phyloP scores from a whole-genome alignment of 2,329 filamentous ascomycete genomes.

The Pseudocercospora vitis region DNA sequence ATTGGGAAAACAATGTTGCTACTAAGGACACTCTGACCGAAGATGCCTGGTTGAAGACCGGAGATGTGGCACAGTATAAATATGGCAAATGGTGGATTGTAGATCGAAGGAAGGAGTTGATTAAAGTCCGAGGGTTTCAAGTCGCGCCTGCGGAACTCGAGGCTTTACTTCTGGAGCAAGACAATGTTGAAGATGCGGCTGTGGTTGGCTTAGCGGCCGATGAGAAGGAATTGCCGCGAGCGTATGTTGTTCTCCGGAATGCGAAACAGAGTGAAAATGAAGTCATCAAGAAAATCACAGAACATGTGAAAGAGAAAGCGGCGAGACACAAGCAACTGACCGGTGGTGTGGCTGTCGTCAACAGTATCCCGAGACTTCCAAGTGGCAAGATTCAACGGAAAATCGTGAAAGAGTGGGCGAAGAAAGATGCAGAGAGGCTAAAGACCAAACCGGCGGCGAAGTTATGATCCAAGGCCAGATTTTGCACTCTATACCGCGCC shows the following conservation, averaged over 20 bases:
- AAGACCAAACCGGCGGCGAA: background rate
- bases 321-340: conserved; percentile 16
- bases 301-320: conserved; percentile 11
- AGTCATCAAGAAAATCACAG: conserved; percentile 2
- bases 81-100: conserved; percentile 38
- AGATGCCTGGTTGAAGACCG: conserved; percentile 42
- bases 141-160: conserved; percentile 35
- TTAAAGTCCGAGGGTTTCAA: conserved; percentile 44
- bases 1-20: conserved; percentile 63
- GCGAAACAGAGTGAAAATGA: conserved; percentile 37
- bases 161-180: conserved; percentile 50
- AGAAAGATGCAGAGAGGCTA: conserved; percentile 6
- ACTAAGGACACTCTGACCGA: conserved; percentile 39
- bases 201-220: conserved; percentile 53
- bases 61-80: conserved; percentile 36
- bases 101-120: conserved; percentile 40
- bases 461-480: too few species aligned
- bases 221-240: conserved; percentile 54
- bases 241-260: conserved; percentile 53
- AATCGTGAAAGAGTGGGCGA: conserved; percentile 19
- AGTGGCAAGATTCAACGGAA: conserved; percentile 18
- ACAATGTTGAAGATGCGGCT: conserved; percentile 56
- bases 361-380: conserved; percentile 12
- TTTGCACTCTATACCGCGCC: too few species aligned
- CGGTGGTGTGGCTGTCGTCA: conserved; percentile 12